phyloP scores from a whole-genome alignment of 106 monocot species.

The Triglochin maritima region DNA sequence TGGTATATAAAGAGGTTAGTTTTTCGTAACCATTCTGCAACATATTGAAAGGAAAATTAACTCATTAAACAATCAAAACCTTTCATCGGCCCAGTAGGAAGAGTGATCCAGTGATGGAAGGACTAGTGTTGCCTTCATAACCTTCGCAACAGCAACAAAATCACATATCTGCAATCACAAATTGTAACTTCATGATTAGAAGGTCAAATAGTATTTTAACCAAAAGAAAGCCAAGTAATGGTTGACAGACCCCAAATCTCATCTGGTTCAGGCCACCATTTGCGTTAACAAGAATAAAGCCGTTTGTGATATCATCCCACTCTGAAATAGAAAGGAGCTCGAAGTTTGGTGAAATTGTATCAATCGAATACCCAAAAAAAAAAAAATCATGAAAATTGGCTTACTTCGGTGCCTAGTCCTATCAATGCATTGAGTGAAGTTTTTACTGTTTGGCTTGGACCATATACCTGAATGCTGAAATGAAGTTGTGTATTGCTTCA shows the following conservation, averaged over 20 bases:
- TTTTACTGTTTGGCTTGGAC: slow-evolving; percentile 64
- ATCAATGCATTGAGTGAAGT: slow-evolving; percentile 72
- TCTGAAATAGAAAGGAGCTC: slow-evolving; percentile 26
- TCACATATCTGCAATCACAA: slow-evolving; percentile 9
- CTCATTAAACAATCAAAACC: not conserved
- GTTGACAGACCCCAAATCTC: slow-evolving; percentile 88
- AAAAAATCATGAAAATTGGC: not conserved
- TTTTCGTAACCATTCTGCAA: not conserved
- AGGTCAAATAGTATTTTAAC: not conserved
- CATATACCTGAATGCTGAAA: slow-evolving; percentile 67
- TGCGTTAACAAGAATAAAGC: slow-evolving; percentile 85
- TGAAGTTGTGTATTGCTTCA: not conserved
- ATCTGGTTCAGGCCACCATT: slow-evolving; percentile 99
- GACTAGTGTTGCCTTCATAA: slow-evolving; percentile 32
- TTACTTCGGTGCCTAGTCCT: slow-evolving; percentile 45
- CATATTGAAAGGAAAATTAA: not conserved
- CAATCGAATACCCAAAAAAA: not conserved
- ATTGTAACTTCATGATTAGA: not conserved
- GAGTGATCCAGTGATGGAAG: slow-evolving; percentile 26
- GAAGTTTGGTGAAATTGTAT: too few relatives aligned
- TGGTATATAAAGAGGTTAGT: not conserved
- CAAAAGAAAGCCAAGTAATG: slow-evolving; percentile 9
- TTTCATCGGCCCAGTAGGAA: slow-evolving; percentile 24
- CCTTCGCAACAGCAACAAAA: slow-evolving; percentile 10
- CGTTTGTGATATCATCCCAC: slow-evolving; percentile 65